Conservation (phyloP, 371 early-diverging fungal species). For the Syncephalastrum racemosum region DNA sequence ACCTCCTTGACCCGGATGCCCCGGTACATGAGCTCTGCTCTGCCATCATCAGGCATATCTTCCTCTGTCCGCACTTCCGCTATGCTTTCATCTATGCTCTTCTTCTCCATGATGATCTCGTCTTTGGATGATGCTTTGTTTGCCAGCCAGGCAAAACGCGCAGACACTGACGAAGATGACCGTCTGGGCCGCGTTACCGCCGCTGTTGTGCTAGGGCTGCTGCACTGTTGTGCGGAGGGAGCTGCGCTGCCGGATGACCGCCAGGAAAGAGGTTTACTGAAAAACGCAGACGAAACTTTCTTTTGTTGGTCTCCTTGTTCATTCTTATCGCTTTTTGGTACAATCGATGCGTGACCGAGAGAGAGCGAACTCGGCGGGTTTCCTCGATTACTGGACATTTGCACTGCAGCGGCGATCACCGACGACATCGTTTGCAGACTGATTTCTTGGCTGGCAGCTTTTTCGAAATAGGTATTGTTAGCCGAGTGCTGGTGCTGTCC, state of each 20-base stretch:
- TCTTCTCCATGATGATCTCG: background rate
- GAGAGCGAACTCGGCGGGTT: constrained; percentile 37
- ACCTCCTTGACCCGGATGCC: constrained; percentile 55
- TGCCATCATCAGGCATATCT: constrained; percentile 33
- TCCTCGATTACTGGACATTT: constrained; percentile 29
- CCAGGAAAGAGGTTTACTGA: constrained; percentile 6
- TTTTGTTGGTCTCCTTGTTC: constrained; percentile 3
- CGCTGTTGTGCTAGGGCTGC: background rate
- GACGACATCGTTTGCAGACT: constrained; percentile 42
- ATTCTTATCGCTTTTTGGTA: constrained; percentile 14
- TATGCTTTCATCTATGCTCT: background rate
- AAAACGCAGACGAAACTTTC: constrained; percentile 3
- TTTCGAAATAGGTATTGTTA: too few species aligned
- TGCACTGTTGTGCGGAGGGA: background rate
- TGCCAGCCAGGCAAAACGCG: constrained; percentile 19
- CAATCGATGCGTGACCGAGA: constrained; percentile 46
- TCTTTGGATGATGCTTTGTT: background rate
- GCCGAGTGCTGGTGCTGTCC: too few species aligned
- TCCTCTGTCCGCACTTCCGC: constrained; percentile 7
- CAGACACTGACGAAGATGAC: constrained; percentile 14
- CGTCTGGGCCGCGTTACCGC: constrained; percentile 5
- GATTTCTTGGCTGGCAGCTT: too few species aligned
- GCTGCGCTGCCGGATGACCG: constrained; percentile 4
- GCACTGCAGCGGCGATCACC: constrained; percentile 47
- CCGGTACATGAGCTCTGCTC: constrained; percentile 41